Evolutionary conservation across 139 green algal species (phyloP), one percentile per base, ranked within the genome.

Genomic region (Marvania coccoides): DNA sequence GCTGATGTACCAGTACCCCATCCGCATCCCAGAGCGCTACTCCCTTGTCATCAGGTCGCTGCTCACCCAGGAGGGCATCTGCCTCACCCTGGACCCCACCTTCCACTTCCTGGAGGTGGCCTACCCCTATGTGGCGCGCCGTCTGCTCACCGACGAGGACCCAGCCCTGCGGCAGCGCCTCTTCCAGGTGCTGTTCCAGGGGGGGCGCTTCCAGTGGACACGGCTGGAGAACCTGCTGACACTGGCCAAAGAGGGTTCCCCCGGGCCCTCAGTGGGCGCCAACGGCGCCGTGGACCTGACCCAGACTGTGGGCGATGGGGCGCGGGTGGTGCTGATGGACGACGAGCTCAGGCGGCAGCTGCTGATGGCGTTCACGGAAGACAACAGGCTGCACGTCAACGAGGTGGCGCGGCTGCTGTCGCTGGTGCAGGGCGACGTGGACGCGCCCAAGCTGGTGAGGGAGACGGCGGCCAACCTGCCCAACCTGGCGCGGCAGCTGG

Each of bases 1-100:
- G 83, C 84, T 98, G 3, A 90, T 99, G 60, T 99, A 95, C 82
- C 84, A 99, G 81, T 98, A 98, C 81, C 93, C 92, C 55, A 98
- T 99, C 78, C 89, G 93, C 63, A 98, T 99, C 69, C 94, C 94
- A 6, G 95, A 98, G 81, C 85, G 94, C 31, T 99, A 96, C 83
- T 87, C 84, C 6, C 81, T 99, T 0, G 93, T 99, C 58, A 99
- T 99, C 77, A 86, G 83, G 36, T 79, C 72, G 8, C 60, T 85
- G 60, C 57, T 85, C 24, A 85, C 79, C 19, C 79, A 85, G 78
- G 94, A 99, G 85, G 94, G 94, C 70, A 98, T 99, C 80, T 99
- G 94, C 87, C 85, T 99, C 75, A 97, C 87, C 28, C 77, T 99
- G 42, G 69, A 96, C 53, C 92, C 90, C 19, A 67, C 87, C 34